These are phyloP conservation scores for Apiospora marii DNA, from an alignment of 2,329 filamentous ascomycete genomes.

Conservation along the genomic window DNA sequence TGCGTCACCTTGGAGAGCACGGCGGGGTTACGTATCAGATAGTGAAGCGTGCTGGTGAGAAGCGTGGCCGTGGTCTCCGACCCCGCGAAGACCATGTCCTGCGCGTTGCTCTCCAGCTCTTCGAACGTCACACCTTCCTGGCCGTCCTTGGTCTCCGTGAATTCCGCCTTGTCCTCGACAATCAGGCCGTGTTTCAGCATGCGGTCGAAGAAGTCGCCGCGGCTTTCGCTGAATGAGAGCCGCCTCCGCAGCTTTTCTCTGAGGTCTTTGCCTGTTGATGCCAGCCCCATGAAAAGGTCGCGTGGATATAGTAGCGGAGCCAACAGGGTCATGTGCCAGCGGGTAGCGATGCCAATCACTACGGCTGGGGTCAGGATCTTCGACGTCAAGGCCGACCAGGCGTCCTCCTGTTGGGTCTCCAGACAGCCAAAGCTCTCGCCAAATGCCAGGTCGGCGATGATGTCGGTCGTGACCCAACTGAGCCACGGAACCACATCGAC, in stretches of 20 bases:
- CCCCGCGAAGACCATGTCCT: slow-evolving; percentile 52
- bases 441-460: slow-evolving; percentile 35
- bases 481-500: slow-evolving; percentile 29
- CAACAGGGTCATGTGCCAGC: slow-evolving; percentile 10
- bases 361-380: background rate
- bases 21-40: slow-evolving; percentile 48
- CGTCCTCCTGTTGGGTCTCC: slow-evolving; percentile 19
- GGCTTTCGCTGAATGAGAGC: background rate
- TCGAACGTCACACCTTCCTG: slow-evolving; percentile 30
- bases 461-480: slow-evolving; percentile 33
- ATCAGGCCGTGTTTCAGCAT: slow-evolving; percentile 35
- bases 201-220: slow-evolving; percentile 11
- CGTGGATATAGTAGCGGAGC: background rate
- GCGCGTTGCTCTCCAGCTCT: slow-evolving; percentile 36
- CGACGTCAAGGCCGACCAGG: slow-evolving; percentile 1
- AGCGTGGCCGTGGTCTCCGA: slow-evolving; percentile 60
- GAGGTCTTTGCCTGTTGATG: background rate
- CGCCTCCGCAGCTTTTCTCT: slow-evolving; percentile 19
- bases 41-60: slow-evolving; percentile 48
- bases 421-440: slow-evolving; percentile 33
- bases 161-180: slow-evolving; percentile 35
- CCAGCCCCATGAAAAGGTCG: background rate
- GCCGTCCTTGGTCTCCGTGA: slow-evolving; percentile 42
- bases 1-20: slow-evolving; percentile 42
- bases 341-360: background rate